Conservation (phyloP, 1,284 basidiomycete genomes). For the Ceratobasidium sp. region DNA sequence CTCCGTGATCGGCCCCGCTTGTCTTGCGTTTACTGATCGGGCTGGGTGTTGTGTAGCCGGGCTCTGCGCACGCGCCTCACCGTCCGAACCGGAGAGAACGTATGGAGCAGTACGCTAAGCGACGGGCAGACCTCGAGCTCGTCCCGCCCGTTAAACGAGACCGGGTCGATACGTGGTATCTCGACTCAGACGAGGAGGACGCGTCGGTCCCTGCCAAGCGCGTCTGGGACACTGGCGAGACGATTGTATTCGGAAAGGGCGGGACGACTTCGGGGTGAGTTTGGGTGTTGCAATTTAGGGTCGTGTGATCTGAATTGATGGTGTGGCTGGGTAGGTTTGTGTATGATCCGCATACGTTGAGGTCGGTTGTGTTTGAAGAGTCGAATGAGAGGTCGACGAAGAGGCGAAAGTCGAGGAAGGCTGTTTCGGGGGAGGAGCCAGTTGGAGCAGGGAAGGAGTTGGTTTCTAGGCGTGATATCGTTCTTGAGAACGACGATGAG, state of each 20-base stretch:
- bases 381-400: conserved; percentile 32
- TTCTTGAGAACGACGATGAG: conserved; percentile 43
- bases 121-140: conserved; percentile 46
- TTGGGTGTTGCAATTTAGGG: too few relatives aligned
- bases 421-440: not conserved
- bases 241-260: conserved; percentile 37
- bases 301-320: not conserved
- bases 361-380: conserved; percentile 40
- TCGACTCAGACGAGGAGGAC: conserved; percentile 37
- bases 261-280: conserved; percentile 26
- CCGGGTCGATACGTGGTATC: conserved; percentile 37
- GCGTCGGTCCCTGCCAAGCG: conserved; percentile 20
- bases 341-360: conserved; percentile 44
- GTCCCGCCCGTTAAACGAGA: conserved; percentile 41
- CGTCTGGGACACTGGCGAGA: conserved; percentile 24
- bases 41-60: conserved; percentile 19
- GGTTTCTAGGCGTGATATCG: conserved; percentile 5
- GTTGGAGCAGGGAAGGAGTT: too few relatives aligned
- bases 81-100: conserved; percentile 45
- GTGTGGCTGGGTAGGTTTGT: conserved; percentile 44
- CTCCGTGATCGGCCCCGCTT: not conserved
- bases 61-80: conserved; percentile 45
- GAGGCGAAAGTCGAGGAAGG: conserved; percentile 7
- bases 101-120: conserved; percentile 46
- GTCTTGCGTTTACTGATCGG: not conserved